Percentiles rank a stretch among this genome's conserved stretches.
These are phyloP conservation scores for Chenopodium quinoa DNA, from an alignment of 148 eudicot species.

Conservation along the genomic window DNA sequence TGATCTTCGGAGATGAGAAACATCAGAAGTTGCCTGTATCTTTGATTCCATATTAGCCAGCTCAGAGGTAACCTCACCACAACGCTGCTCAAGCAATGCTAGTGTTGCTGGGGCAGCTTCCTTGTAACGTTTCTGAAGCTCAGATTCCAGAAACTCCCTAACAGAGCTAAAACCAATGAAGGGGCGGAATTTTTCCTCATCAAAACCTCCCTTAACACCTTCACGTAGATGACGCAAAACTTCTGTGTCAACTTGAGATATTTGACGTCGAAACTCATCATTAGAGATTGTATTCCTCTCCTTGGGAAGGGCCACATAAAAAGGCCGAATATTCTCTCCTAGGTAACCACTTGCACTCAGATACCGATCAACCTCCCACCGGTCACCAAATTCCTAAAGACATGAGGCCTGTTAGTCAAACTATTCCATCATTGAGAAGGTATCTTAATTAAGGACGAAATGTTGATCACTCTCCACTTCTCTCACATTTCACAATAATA, in stretches of 20 bases:
- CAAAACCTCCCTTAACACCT: slow-evolving; percentile 87
- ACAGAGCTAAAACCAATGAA: slow-evolving; percentile 79
- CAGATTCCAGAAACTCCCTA: slow-evolving; percentile 80
- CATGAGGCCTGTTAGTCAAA: slow-evolving; percentile 2
- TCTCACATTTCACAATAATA: not conserved
- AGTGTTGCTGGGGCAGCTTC: slow-evolving; percentile 97
- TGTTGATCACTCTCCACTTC: not conserved
- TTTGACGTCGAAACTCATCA: slow-evolving; percentile 90
- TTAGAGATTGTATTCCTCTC: slow-evolving; percentile 68
- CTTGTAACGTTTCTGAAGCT: slow-evolving; percentile 91
- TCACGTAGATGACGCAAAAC: slow-evolving; percentile 67
- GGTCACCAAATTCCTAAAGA: slow-evolving; percentile 80
- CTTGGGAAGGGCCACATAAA: slow-evolving; percentile 92
- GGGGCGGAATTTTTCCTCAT: slow-evolving; percentile 84
- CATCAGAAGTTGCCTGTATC: slow-evolving; percentile 88
- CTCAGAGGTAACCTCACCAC: slow-evolving; percentile 74
- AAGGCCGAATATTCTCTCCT: slow-evolving; percentile 85
- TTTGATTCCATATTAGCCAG: slow-evolving; percentile 71
- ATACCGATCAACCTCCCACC: slow-evolving; percentile 96
- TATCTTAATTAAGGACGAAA: not conserved
- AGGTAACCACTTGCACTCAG: slow-evolving; percentile 97
- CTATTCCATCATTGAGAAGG: not conserved
- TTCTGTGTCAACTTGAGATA: slow-evolving; percentile 80
- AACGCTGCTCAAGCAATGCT: slow-evolving; percentile 91
- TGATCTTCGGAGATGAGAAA: slow-evolving; percentile 82